phyloP scores from a whole-genome alignment of 129 eudicot species.

The Chrysanthemum lavandulifolium region DNA sequence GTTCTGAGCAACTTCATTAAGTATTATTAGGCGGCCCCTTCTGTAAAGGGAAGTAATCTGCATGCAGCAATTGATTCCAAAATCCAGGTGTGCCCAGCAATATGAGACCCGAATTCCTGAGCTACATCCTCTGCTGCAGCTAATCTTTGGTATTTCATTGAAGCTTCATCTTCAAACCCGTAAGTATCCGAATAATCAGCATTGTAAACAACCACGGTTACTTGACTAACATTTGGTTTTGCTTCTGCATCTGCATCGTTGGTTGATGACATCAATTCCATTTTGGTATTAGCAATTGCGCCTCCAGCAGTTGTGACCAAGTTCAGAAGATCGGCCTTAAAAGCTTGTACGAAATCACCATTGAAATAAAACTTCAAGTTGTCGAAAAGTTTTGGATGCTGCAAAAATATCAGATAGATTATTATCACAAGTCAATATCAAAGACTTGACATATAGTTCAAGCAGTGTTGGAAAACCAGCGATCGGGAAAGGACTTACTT shows the following conservation, averaged over 20 bases:
- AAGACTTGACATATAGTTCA: too few relatives aligned
- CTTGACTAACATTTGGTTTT: background rate
- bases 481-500: too few relatives aligned
- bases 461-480: too few relatives aligned
- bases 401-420: slow-evolving; percentile 24
- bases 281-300: slow-evolving; percentile 32
- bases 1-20: background rate
- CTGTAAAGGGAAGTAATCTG: slow-evolving; percentile 25
- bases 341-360: slow-evolving; percentile 59
- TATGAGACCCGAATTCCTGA: slow-evolving; percentile 30
- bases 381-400: slow-evolving; percentile 73
- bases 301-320: slow-evolving; percentile 64
- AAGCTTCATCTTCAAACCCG: slow-evolving; percentile 30
- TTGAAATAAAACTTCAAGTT: slow-evolving; percentile 49
- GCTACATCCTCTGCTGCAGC: slow-evolving; percentile 58
- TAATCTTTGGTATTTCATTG: slow-evolving; percentile 28
- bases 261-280: slow-evolving; percentile 24
- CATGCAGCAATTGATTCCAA: slow-evolving; percentile 72
- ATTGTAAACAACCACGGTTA: slow-evolving; percentile 51
- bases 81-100: slow-evolving; percentile 64
- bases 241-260: background rate
- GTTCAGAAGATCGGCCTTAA: slow-evolving; percentile 39
- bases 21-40: background rate
- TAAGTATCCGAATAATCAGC: slow-evolving; percentile 32
- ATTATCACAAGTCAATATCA: background rate